phyloP scores from a whole-genome alignment of 805 yeast genomes.

The Candida ipomoeae region DNA sequence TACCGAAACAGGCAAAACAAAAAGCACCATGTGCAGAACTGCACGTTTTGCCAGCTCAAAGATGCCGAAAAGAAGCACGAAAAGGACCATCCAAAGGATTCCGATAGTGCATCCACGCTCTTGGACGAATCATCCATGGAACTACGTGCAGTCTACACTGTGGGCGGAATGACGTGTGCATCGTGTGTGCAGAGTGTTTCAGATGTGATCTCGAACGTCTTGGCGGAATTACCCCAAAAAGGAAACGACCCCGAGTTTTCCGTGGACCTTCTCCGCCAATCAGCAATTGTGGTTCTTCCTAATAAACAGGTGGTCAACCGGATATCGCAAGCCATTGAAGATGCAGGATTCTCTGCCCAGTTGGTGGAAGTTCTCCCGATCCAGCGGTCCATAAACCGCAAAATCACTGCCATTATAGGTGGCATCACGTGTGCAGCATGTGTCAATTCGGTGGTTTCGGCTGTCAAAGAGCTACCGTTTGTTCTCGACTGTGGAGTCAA shows the following conservation, averaged over 20 bases:
- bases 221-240: constrained; percentile 9
- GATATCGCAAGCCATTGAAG: constrained; percentile 25
- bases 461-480: constrained; percentile 46
- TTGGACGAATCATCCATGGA: constrained; percentile 16
- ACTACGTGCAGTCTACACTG: constrained; percentile 47
- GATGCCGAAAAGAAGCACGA: constrained; percentile 3
- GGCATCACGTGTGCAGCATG: constrained; percentile 79
- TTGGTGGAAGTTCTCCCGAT: constrained; percentile 60
- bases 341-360: constrained; percentile 42
- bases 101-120: constrained; percentile 3
- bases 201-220: constrained; percentile 25
- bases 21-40: constrained; percentile 37
- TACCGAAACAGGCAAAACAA: constrained; percentile 16
- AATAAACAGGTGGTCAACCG: constrained; percentile 44
- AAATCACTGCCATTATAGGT: constrained; percentile 58
- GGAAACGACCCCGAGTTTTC: constrained; percentile 34
- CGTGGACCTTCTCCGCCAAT: constrained; percentile 49
- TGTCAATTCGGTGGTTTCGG: constrained; percentile 49
- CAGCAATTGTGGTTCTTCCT: constrained; percentile 51
- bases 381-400: constrained; percentile 43
- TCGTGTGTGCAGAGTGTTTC: constrained; percentile 32
- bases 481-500: constrained; percentile 53
- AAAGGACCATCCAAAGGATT: neutral
- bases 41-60: constrained; percentile 37
- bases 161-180: constrained; percentile 45